A percentile compares a stretch with the other conserved stretches of the same genome.
Conservation (phyloP, 352 stramenopile genomes). For the Globisporangium viniferum region DNA sequence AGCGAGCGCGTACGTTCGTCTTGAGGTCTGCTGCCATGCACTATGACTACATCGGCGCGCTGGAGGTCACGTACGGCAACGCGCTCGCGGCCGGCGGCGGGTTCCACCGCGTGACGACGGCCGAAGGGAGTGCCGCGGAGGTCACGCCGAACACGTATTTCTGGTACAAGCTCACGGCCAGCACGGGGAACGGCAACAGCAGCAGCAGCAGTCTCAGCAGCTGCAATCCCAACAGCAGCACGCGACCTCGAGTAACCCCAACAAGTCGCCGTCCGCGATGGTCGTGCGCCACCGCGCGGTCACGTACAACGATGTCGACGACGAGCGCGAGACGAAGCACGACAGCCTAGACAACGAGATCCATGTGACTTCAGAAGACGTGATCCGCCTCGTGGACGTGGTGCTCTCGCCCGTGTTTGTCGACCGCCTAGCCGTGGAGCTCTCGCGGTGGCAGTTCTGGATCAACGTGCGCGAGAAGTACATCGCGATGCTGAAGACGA, state of each 20-base stretch:
- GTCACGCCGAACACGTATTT: slow-evolving; percentile 80
- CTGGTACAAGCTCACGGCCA: slow-evolving; percentile 65
- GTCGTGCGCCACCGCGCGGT: slow-evolving; percentile 8
- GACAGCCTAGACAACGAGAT: slow-evolving; percentile 45
- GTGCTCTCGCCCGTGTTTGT: slow-evolving; percentile 73
- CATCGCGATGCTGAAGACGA: slow-evolving; percentile 42
- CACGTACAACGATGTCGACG: slow-evolving; percentile 5
- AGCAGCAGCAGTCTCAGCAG: background rate
- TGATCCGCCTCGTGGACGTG: slow-evolving; percentile 73
- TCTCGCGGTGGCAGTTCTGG: slow-evolving; percentile 82
- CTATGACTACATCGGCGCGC: slow-evolving; percentile 59
- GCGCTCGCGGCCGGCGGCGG: slow-evolving; percentile 71
- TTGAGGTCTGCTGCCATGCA: slow-evolving; percentile 37
- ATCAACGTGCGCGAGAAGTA: slow-evolving; percentile 75
- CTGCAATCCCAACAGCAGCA: background rate
- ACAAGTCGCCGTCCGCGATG: background rate
- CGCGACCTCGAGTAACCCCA: background rate
- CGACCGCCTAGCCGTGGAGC: slow-evolving; percentile 51
- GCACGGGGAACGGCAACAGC: background rate
- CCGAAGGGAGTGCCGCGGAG: slow-evolving; percentile 69
- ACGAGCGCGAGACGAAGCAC: slow-evolving; percentile 26
- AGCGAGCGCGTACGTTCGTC: background rate
- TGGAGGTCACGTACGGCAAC: slow-evolving; percentile 87
- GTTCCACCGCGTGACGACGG: slow-evolving; percentile 82
- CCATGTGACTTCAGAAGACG: slow-evolving; percentile 65